Conservation (phyloP, 805 yeast species). For the Hanseniaspora nectarophila region DNA sequence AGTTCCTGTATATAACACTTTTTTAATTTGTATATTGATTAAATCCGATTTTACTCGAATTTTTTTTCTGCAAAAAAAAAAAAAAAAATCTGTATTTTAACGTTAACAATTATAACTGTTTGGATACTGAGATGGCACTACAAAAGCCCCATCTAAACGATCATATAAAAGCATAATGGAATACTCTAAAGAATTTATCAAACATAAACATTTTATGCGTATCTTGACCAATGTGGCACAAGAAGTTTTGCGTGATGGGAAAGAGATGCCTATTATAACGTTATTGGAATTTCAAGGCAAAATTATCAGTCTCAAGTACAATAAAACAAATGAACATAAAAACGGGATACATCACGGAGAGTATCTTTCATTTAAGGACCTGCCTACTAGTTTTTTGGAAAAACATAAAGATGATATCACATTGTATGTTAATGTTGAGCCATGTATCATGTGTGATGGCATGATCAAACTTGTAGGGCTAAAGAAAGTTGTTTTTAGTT, state of each 20-base stretch:
- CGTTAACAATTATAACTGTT: no score
- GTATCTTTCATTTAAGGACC: neutral
- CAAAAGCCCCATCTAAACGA: no score
- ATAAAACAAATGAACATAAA: slow-evolving; percentile 12
- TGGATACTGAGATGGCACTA: no score
- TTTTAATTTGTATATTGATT: neutral
- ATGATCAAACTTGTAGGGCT: slow-evolving; percentile 74
- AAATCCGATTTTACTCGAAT: neutral
- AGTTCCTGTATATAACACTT: neutral
- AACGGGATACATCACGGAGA: slow-evolving; percentile 14
- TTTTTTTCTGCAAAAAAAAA: no score
- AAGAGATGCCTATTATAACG: slow-evolving; percentile 11
- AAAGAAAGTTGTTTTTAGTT: slow-evolving; percentile 68
- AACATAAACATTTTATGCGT: neutral
- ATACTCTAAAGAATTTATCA: neutral
- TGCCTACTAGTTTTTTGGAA: neutral
- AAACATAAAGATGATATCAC: slow-evolving; percentile 34
- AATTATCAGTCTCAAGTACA: slow-evolving; percentile 1
- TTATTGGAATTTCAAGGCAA: neutral
- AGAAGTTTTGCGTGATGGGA: slow-evolving; percentile 2
- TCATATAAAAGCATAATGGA: neutral
- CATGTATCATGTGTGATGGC: slow-evolving; percentile 96
- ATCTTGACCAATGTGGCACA: neutral
- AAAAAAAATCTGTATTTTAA: no score
- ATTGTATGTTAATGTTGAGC: slow-evolving; percentile 90